Base-by-base conservation (phyloP, 176 grass and related monocot species). In the Lolium rigidum region DNA sequence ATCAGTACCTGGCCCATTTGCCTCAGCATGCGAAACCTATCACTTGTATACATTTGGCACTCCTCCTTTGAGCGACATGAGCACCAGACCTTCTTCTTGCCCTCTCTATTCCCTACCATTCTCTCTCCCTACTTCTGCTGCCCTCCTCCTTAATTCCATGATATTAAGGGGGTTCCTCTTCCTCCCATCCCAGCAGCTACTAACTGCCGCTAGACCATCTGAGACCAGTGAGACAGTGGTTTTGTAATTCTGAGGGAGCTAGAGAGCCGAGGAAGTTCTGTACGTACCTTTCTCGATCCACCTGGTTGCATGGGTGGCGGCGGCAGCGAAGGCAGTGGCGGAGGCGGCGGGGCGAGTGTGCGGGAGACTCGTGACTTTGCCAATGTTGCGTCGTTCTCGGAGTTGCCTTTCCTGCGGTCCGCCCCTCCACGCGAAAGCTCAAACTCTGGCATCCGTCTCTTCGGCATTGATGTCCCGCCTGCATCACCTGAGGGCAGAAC, bases 391-490 rank as follows among this genome's bases (percentile, higher is more conserved):
- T 92, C 97, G 79, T 99, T 99, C 87, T 92, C 97, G 2, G 90
- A 99, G 84, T 76, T 99, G 18, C 94, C 97, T 0, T 98, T 98
- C 84, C 91, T 91, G 11, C 93, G 92, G 5, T 79, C 92, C 1
- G 85, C 75, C 4, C 67, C 86, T 15, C 64, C 86, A 46, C 88
- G 84, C 60, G 88, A 93, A 37, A 91, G 86, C 47, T 43, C 90
- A 70, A 86, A 82, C 64, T 62, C 77, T 5, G 81, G 77, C 16
- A 95, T 99, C 81, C 97, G 97, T 66, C 90, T 99, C 86, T 99
- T 99, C 64, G 97, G 97, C 83, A 94, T 92, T 70, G 92, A 95
- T 70, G 91, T 98, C 44, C 92, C 92, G 13, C 88, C 85, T 17
- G 84, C 74, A 8, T 88, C 90, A 1, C 64, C 87, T 10, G 77